These are phyloP conservation scores for Cystobasidium sp. DNA, from an alignment of 1,284 basidiomycete species.

Conservation along the genomic window DNA sequence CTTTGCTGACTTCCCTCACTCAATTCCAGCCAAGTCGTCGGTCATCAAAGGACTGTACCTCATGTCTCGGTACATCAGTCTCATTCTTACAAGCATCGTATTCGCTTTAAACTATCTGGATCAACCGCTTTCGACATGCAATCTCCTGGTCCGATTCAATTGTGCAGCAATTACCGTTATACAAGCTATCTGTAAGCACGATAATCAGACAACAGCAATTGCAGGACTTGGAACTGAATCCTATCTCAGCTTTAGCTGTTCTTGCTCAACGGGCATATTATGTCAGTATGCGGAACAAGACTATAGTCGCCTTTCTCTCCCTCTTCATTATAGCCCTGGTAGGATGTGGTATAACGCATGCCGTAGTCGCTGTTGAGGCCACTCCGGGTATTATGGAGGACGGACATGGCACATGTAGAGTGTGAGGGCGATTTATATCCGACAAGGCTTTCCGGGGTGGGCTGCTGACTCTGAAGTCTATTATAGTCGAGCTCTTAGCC, in stretches of 20 bases:
- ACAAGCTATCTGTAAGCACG: constrained; percentile 27
- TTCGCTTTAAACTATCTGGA: constrained; percentile 17
- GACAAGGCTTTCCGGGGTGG: no score
- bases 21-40: constrained; percentile 3
- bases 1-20: neutral
- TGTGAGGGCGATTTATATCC: constrained; percentile 1
- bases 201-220: neutral
- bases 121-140: constrained; percentile 6
- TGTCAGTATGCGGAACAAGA: constrained; percentile 2
- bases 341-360: constrained; percentile 13
- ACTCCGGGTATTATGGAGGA: neutral
- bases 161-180: constrained; percentile 27
- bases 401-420: neutral
- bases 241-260: constrained; percentile 23
- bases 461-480: neutral
- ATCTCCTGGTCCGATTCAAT: constrained; percentile 36
- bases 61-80: constrained; percentile 28
- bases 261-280: constrained; percentile 33
- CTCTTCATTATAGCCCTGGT: constrained; percentile 12
- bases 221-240: neutral
- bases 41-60: constrained; percentile 30
- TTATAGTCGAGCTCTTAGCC: neutral
- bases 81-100: constrained; percentile 30
- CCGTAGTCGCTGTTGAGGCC: constrained; percentile 9
- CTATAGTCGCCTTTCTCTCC: constrained; percentile 2